Evolutionary conservation across 2,329 filamentous ascomycete genomes (phyloP), one percentile per base, ranked within the genome.

Genomic region (Tolypocladium endophyticum): DNA sequence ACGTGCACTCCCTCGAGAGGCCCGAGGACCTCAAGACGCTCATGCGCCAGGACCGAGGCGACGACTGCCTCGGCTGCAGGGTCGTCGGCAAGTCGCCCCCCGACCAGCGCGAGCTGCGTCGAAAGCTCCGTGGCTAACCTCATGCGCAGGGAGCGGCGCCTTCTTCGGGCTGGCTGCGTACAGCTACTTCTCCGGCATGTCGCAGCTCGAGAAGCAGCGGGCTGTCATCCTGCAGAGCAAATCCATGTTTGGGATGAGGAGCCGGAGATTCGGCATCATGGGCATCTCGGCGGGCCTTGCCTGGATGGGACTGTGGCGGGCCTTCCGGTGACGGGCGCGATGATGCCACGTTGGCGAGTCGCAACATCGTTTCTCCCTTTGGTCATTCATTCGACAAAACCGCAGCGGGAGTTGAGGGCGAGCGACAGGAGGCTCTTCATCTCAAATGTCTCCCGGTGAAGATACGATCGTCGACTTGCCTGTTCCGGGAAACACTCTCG

Each of bases 101-200:
- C 3, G n/a, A 33, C 2, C 28, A 20, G 16, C 47, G 28, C 20
- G 7, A n/a, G 16, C 30, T 2, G 30, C 50, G 14, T 35, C 50
- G 50, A 23, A 35, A 23, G 50, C 50, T 7, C 30, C 3, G 30
- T 35, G 4, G 50, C 50, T 53, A 20, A 53, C 50, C 43, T 23
- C 43, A 3, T 8, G 16, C 28, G 59, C 66, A 92, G 89, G 89
- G 53, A 87, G 88, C 68, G 81, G 85, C 45, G 87, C 89, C 1
- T 91, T 94, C 64, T 77, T 90, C 59, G 88, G 87, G 1, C 82
- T 93, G 20, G 89, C 86, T 4, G 85, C 80, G 1, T 94, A 92
- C 74, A 92, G 86, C 72, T 92, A 92, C 74, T 78, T 85, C 62
- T 89, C 87, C 3, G 90, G 90, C 60, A 87, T 86, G 73, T 77